Conservation (phyloP, 331 rosid genomes). For the Rhamnella rubrinervis region DNA sequence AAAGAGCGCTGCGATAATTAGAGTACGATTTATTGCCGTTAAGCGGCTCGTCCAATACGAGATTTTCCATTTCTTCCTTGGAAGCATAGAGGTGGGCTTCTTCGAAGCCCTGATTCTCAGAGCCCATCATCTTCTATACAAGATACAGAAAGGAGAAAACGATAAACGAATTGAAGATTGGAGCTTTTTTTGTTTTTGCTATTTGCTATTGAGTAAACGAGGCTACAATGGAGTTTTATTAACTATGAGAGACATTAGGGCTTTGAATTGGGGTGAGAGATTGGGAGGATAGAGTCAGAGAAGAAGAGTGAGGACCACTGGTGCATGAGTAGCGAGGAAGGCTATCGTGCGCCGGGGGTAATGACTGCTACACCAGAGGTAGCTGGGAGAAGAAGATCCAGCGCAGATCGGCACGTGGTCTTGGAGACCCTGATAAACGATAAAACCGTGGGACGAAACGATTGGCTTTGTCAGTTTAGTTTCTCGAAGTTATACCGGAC, state of each 20-base stretch:
- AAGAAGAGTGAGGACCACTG: slow-evolving; percentile 15
- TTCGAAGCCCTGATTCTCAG: slow-evolving; percentile 53
- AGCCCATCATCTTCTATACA: slow-evolving; percentile 71
- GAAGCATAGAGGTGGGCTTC: slow-evolving; percentile 50
- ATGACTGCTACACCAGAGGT: slow-evolving; percentile 10
- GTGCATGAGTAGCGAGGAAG: not conserved
- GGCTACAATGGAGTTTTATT: not conserved
- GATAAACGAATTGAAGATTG: not conserved
- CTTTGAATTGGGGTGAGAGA: not conserved
- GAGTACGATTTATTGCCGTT: slow-evolving; percentile 46
- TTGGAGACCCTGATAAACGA: no score
- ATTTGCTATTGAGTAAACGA: not conserved
- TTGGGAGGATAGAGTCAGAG: slow-evolving; percentile 12
- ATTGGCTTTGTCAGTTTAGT: slow-evolving; percentile 2
- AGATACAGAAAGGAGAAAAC: not conserved
- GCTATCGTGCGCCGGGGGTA: slow-evolving; percentile 23
- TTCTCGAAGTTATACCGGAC: no score
- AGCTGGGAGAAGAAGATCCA: slow-evolving; percentile 38
- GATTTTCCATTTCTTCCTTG: slow-evolving; percentile 57
- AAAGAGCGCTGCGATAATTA: slow-evolving; percentile 72
- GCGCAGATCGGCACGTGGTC: slow-evolving; percentile 16
- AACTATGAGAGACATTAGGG: not conserved
- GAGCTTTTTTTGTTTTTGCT: not conserved
- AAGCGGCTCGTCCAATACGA: slow-evolving; percentile 51
- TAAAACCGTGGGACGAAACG: slow-evolving; percentile 4